Percentiles rank a stretch among this genome's conserved stretches.
Evolutionary conservation across 108 stramenopile genomes (phyloP).

Genomic region (Discostella pseudostelligera): DNA sequence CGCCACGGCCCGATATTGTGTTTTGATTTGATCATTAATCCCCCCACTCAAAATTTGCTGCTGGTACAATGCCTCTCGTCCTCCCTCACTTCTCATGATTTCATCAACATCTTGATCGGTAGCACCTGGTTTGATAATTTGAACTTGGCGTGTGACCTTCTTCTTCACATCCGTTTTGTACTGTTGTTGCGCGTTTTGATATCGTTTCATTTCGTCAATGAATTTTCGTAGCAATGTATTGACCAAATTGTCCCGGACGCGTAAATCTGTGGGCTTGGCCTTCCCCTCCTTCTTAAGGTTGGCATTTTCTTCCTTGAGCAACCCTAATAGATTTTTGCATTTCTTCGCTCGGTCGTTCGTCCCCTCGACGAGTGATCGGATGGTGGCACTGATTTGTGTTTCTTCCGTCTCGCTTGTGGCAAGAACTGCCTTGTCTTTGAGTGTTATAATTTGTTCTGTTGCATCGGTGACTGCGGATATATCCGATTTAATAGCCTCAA

Average conservation of each 20-base stretch:
- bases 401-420: slow-evolving; percentile 82
- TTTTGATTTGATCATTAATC: slow-evolving; percentile 90
- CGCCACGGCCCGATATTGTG: slow-evolving; percentile 86
- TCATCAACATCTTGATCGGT: slow-evolving; percentile 95
- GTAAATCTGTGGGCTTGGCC: slow-evolving; percentile 64
- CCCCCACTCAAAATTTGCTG: slow-evolving; percentile 84
- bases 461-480: slow-evolving; percentile 72
- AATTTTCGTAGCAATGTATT: slow-evolving; percentile 96
- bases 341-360: slow-evolving; percentile 84
- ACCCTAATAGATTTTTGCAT: slow-evolving; percentile 73
- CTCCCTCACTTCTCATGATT: slow-evolving; percentile 91
- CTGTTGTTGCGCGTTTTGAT: slow-evolving; percentile 93
- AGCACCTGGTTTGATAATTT: slow-evolving; percentile 95
- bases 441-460: slow-evolving; percentile 61
- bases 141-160: slow-evolving; percentile 93
- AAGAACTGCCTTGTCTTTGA: slow-evolving; percentile 78
- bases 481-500: slow-evolving; percentile 80
- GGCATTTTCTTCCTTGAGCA: slow-evolving; percentile 82
- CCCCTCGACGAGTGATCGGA: slow-evolving; percentile 63
- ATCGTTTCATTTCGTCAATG: slow-evolving; percentile 96
- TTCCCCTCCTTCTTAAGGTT: slow-evolving; percentile 63
- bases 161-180: slow-evolving; percentile 96
- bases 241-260: slow-evolving; percentile 88
- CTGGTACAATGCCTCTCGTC: slow-evolving; percentile 79
- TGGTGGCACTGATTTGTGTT: slow-evolving; percentile 58